These are phyloP conservation scores for Populus deltoides DNA, from an alignment of 345 rosid genomes.

Conservation along the genomic window DNA sequence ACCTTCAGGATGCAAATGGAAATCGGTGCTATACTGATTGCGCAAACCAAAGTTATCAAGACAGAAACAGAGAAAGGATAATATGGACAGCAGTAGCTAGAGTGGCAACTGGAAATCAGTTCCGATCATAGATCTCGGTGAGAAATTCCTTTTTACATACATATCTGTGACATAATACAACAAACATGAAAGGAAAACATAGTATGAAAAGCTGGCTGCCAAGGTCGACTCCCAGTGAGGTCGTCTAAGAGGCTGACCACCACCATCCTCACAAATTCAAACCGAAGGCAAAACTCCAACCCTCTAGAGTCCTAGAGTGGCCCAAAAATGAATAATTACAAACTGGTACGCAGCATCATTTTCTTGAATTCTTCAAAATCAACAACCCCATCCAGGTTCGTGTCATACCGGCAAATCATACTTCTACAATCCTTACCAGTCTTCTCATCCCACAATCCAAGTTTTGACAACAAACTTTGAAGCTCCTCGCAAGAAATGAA, in stretches of 20 bases:
- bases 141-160: background rate
- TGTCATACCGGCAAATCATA: slow-evolving; percentile 64
- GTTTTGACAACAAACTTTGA: slow-evolving; percentile 50
- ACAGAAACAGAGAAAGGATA: background rate
- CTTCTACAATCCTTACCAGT: slow-evolving; percentile 49
- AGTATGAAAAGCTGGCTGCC: background rate
- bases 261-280: background rate
- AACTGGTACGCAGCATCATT: slow-evolving; percentile 50
- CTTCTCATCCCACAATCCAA: slow-evolving; percentile 66
- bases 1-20: background rate
- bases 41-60: background rate
- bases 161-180: background rate
- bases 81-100: background rate
- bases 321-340: background rate
- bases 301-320: background rate
- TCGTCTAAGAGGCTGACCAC: background rate
- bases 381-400: slow-evolving; percentile 65
- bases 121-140: background rate
- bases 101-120: background rate
- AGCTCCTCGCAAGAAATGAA: slow-evolving; percentile 71
- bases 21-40: background rate
- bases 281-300: background rate
- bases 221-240: background rate
- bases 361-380: slow-evolving; percentile 80
- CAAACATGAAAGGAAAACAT: background rate